Evolutionary conservation across 345 rosid species (phyloP).

Genomic region (Erodium maritimum): DNA sequence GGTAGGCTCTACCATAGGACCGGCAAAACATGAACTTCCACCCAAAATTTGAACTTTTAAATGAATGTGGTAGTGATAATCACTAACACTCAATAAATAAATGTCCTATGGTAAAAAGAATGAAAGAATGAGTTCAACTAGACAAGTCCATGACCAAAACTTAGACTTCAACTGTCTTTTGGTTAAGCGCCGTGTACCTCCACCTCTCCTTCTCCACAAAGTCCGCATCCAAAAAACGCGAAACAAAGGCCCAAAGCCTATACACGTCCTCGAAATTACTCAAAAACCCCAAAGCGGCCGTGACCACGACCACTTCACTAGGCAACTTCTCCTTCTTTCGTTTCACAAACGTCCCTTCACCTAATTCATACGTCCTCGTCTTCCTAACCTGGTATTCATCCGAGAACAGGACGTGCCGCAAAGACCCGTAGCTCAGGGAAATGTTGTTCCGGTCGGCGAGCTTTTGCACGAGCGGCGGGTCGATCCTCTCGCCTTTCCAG

Average conservation of each 20-base stretch:
- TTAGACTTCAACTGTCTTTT: slow-evolving; percentile 38
- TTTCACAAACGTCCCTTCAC: slow-evolving; percentile 1
- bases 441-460: slow-evolving; percentile 64
- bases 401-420: slow-evolving; percentile 28
- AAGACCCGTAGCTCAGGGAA: slow-evolving; percentile 35
- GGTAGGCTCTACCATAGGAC: no score
- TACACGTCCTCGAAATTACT: slow-evolving; percentile 68
- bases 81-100: no score
- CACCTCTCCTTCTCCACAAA: slow-evolving; percentile 88
- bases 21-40: no score
- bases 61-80: no score
- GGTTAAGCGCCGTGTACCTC: slow-evolving; percentile 70
- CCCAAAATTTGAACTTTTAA: no score
- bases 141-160: slow-evolving; percentile 2
- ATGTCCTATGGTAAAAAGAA: no score
- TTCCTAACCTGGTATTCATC: slow-evolving; percentile 25
- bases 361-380: slow-evolving; percentile 13
- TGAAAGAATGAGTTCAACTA: background rate
- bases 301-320: slow-evolving; percentile 36
- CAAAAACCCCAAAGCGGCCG: slow-evolving; percentile 52
- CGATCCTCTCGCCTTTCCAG: slow-evolving; percentile 71
- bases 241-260: slow-evolving; percentile 67
- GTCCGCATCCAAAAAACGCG: slow-evolving; percentile 80
- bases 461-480: slow-evolving; percentile 57
- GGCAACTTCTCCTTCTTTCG: slow-evolving; percentile 8